These are phyloP conservation scores for Eucommia ulmoides DNA, from an alignment of 257 asterid genomes.

Conservation along the genomic window DNA sequence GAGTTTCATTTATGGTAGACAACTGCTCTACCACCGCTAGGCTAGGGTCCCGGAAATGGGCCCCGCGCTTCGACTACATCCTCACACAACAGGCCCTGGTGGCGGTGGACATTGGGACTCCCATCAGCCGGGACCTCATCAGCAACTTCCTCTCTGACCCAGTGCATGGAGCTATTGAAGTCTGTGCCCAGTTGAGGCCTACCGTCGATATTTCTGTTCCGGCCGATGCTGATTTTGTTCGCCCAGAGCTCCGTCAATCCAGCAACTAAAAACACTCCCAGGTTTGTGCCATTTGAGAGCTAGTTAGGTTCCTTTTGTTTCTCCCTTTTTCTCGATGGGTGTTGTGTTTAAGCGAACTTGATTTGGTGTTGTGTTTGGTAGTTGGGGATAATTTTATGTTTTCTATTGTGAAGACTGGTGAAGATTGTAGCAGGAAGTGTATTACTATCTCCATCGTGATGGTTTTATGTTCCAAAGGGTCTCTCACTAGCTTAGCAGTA, in stretches of 20 bases:
- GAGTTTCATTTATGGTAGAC: slow-evolving; percentile 97
- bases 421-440: no score
- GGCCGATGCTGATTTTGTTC: slow-evolving; percentile 83
- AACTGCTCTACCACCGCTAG: slow-evolving; percentile 95
- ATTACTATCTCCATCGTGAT: no score
- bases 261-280: slow-evolving; percentile 19
- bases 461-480: no score
- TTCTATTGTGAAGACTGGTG: no score
- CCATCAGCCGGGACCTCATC: slow-evolving; percentile 70
- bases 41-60: slow-evolving; percentile 93
- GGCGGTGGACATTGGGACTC: slow-evolving; percentile 47
- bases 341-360: no score
- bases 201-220: slow-evolving; percentile 90
- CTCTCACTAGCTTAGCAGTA: no score
- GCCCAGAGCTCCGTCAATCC: slow-evolving; percentile 71
- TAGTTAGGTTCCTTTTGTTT: neutral
- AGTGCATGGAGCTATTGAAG: slow-evolving; percentile 73
- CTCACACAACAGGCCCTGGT: slow-evolving; percentile 92
- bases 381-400: no score
- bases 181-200: slow-evolving; percentile 86
- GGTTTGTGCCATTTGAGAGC: neutral
- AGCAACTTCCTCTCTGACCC: slow-evolving; percentile 83
- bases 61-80: slow-evolving; percentile 78
- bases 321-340: no score
- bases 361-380: no score